These are phyloP conservation scores for Calonectria multiphialidica DNA, from an alignment of 2,329 filamentous ascomycete species.

Conservation along the genomic window DNA sequence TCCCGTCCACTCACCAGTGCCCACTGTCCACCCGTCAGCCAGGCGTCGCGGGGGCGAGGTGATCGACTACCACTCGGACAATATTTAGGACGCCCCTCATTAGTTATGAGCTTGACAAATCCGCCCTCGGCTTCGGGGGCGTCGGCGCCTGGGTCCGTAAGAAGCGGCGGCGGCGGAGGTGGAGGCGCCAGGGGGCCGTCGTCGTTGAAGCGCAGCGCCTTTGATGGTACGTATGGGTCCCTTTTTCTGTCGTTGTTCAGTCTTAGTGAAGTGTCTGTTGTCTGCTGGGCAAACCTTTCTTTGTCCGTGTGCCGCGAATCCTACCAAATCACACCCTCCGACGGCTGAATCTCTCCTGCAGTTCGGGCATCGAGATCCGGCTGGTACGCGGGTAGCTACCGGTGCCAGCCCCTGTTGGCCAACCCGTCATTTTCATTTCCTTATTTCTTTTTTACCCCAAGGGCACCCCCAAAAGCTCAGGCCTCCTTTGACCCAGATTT, in stretches of 20 bases:
- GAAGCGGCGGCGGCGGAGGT: conserved; percentile 48
- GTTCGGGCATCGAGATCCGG: background rate
- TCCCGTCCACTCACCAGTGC: conserved; percentile 19
- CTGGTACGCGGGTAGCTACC: conserved; percentile 7
- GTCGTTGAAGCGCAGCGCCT: conserved; percentile 67
- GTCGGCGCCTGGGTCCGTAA: conserved; percentile 61
- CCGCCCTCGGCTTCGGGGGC: conserved; percentile 64
- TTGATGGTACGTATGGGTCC: conserved; percentile 65
- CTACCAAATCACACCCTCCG: conserved; percentile 13
- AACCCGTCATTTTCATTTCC: conserved; percentile 18
- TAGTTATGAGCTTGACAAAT: conserved; percentile 66
- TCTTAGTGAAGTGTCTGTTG: background rate
- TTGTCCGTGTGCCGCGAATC: background rate
- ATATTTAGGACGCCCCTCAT: conserved; percentile 17
- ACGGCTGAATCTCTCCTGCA: conserved; percentile 6
- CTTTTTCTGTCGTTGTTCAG: conserved; percentile 28
- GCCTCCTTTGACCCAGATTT: background rate
- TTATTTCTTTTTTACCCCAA: conserved; percentile 27
- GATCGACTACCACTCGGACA: conserved; percentile 9
- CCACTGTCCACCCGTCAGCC: conserved; percentile 22
- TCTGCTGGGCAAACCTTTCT: background rate
- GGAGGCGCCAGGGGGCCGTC: conserved; percentile 45
- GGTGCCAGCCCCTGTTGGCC: conserved; percentile 10
- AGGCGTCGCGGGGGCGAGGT: conserved; percentile 2
- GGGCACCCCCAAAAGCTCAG: conserved; percentile 14